A percentile compares a stretch with the other conserved stretches of the same genome.
phyloP scores from a whole-genome alignment of 169 alveolate species.

The Eimeria praecox region DNA sequence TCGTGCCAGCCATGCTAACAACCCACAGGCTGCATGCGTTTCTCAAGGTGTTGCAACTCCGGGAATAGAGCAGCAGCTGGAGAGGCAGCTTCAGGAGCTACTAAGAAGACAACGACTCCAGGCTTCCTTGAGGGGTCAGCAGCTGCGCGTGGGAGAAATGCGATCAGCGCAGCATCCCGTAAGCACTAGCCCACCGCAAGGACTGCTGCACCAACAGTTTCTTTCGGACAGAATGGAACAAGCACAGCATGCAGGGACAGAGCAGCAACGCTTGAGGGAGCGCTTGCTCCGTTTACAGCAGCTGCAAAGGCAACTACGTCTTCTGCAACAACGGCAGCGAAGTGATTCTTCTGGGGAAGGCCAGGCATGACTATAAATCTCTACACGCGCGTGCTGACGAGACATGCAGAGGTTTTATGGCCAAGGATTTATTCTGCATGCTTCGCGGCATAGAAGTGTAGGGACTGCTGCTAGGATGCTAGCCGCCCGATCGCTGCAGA shows the following conservation, averaged over 20 bases:
- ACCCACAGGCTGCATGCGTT: not conserved
- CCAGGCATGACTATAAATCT: slow-evolving; percentile 14
- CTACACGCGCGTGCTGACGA: not conserved
- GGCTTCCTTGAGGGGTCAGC: slow-evolving; percentile 20
- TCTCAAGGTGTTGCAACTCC: slow-evolving; percentile 1
- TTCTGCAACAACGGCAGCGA: slow-evolving; percentile 56
- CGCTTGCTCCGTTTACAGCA: slow-evolving; percentile 41
- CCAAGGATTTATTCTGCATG: not conserved
- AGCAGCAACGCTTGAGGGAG: slow-evolving; percentile 73
- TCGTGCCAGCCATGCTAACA: slow-evolving; percentile 46
- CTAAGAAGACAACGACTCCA: slow-evolving; percentile 66
- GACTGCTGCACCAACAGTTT: not conserved
- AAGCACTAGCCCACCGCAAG: slow-evolving; percentile 7
- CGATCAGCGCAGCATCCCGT: not conserved
- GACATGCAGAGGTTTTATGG: not conserved
- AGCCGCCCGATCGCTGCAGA: not conserved
- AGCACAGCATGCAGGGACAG: slow-evolving; percentile 1
- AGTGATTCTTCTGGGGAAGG: slow-evolving; percentile 27
- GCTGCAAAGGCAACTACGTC: slow-evolving; percentile 49
- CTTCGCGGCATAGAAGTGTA: not conserved
- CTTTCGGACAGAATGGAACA: not conserved
- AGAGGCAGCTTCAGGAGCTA: slow-evolving; percentile 73
- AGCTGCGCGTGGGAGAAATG: not conserved
- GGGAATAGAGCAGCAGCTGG: slow-evolving; percentile 48
- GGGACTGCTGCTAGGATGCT: slow-evolving; percentile 12